These are phyloP conservation scores for Dendryphion nanum DNA, from an alignment of 2,329 filamentous ascomycete genomes.

Conservation along the genomic window DNA sequence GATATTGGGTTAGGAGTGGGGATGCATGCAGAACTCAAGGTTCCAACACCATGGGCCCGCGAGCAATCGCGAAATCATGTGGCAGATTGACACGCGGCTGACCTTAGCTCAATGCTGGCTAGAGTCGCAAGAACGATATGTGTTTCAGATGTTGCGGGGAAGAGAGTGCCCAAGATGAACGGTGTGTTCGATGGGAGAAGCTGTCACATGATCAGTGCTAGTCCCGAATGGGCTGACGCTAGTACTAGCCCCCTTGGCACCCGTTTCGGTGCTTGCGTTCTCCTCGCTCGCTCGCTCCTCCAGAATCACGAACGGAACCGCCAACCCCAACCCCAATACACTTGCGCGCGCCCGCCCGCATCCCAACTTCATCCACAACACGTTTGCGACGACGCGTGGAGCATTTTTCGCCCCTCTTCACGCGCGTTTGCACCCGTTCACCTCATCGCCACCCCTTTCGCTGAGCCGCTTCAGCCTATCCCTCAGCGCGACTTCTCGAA, in stretches of 20 bases:
- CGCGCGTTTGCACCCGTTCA: constrained; percentile 27
- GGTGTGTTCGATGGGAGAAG: background rate
- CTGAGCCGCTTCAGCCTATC: constrained; percentile 25
- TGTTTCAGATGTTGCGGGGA: too few relatives aligned
- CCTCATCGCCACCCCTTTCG: constrained; percentile 26
- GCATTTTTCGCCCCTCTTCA: constrained; percentile 14
- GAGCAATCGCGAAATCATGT: too few relatives aligned
- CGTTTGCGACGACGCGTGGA: constrained; percentile 36
- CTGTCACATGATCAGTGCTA: background rate
- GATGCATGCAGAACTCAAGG: too few relatives aligned
- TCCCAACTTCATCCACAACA: constrained; percentile 36
- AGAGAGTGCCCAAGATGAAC: too few relatives aligned
- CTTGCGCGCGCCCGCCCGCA: constrained; percentile 33
- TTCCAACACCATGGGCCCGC: too few relatives aligned
- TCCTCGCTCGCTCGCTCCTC: constrained; percentile 4
- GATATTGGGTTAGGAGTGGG: too few relatives aligned
- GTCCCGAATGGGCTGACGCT: background rate
- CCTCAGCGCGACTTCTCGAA: constrained; percentile 31
- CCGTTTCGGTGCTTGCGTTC: background rate
- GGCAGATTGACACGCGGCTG: too few relatives aligned
- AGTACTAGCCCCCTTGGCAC: background rate
- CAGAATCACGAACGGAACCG: background rate
- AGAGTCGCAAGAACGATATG: too few relatives aligned
- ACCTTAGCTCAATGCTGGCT: too few relatives aligned
- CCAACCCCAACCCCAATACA: constrained; percentile 27